Evolutionary conservation across 768 basidiomycete genomes (phyloP).

Genomic region (Tulasnella sp.): DNA sequence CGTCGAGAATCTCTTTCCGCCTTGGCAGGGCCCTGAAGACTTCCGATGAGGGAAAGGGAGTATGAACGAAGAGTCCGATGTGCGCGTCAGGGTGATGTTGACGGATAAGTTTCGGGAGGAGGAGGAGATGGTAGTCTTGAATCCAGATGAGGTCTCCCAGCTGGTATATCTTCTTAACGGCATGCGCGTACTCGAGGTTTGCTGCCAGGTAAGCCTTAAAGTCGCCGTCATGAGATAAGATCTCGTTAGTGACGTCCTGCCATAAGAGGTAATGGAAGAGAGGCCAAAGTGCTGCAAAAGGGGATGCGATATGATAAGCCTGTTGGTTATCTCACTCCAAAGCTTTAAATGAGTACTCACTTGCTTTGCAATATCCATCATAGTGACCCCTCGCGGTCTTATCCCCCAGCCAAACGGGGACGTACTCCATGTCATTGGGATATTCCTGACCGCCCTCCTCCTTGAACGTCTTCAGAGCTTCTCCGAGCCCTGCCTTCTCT

Average conservation of each 20-base stretch:
- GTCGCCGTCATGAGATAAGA: conserved; percentile 67
- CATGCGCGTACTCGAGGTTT: conserved; percentile 71
- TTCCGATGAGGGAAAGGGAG: conserved; percentile 94
- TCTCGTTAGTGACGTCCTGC: conserved; percentile 90
- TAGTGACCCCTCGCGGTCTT: conserved; percentile 88
- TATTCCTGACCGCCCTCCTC: conserved; percentile 36
- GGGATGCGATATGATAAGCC: neutral
- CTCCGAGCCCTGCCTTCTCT: conserved; percentile 57
- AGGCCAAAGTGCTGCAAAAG: conserved; percentile 75
- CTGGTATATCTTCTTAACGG: conserved; percentile 62
- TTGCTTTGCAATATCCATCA: conserved; percentile 96
- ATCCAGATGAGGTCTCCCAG: conserved; percentile 92
- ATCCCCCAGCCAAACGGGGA: conserved; percentile 87
- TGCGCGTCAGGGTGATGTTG: conserved; percentile 50
- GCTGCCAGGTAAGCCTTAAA: conserved; percentile 75
- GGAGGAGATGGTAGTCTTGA: conserved; percentile 91
- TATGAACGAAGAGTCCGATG: conserved; percentile 92
- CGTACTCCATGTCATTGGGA: conserved; percentile 48
- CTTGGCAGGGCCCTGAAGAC: conserved; percentile 89
- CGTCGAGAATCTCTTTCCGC: conserved; percentile 88
- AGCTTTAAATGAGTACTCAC: conserved; percentile 39
- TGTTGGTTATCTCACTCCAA: neutral
- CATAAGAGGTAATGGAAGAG: conserved; percentile 97
- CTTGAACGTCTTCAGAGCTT: conserved; percentile 50
- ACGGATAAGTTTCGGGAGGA: conserved; percentile 78